Percentiles rank a stretch among this genome's conserved stretches.
phyloP scores from a whole-genome alignment of 768 basidiomycete species.

The Panaeolus papilionaceus region DNA sequence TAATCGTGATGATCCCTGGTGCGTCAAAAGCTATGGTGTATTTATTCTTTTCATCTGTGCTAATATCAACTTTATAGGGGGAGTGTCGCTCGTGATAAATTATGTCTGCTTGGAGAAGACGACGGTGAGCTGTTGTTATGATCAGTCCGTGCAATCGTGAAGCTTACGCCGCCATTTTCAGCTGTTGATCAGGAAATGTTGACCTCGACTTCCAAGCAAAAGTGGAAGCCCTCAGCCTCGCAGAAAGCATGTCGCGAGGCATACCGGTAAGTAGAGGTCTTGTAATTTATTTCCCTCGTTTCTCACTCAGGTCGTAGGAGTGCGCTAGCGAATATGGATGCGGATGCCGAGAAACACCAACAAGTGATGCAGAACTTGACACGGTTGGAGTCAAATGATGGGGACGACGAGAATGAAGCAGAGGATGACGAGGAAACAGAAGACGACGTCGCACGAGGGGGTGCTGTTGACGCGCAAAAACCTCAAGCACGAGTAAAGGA shows the following conservation, averaged over 20 bases:
- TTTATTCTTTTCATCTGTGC: neutral
- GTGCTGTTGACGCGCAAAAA: neutral
- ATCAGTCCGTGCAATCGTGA: neutral
- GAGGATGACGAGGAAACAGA: slow-evolving; percentile 14
- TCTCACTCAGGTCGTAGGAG: slow-evolving; percentile 15
- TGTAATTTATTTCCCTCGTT: neutral
- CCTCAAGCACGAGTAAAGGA: neutral
- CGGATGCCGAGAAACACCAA: neutral
- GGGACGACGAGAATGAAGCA: slow-evolving; percentile 12
- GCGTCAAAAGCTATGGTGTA: slow-evolving; percentile 23
- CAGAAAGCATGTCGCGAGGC: slow-evolving; percentile 66
- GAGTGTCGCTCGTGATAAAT: slow-evolving; percentile 58
- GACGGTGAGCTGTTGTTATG: slow-evolving; percentile 50
- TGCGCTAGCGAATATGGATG: slow-evolving; percentile 30
- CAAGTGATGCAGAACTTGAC: slow-evolving; percentile 14
- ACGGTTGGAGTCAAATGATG: slow-evolving; percentile 16
- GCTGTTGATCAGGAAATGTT: slow-evolving; percentile 72
- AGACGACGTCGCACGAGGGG: neutral
- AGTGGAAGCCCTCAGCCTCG: slow-evolving; percentile 60
- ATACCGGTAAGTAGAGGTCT: slow-evolving; percentile 53
- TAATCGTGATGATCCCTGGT: slow-evolving; percentile 73
- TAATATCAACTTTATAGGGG: slow-evolving; percentile 50
- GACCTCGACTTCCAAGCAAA: slow-evolving; percentile 54
- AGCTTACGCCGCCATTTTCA: slow-evolving; percentile 32
- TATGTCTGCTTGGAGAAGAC: slow-evolving; percentile 75